phyloP scores from a whole-genome alignment of 2,329 filamentous ascomycete genomes.

The Trichophyton simii region DNA sequence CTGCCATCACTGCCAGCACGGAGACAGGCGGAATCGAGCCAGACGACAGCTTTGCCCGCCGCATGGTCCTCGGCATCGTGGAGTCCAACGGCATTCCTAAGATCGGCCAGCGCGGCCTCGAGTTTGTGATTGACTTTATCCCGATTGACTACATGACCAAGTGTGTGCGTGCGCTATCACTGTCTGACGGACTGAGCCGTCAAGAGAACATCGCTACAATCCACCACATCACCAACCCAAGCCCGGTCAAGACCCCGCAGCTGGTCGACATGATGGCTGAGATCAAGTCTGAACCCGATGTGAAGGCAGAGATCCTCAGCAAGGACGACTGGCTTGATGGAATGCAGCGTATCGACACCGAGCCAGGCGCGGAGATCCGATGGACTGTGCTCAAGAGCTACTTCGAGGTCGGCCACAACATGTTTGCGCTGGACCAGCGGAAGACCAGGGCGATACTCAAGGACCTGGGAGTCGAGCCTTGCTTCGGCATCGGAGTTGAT shows the following conservation, averaged over 20 bases:
- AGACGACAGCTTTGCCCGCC: slow-evolving; percentile 8
- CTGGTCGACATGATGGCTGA: slow-evolving; percentile 6
- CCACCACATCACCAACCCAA: slow-evolving; percentile 9
- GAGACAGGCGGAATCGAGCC: slow-evolving; percentile 1
- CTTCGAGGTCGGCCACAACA: slow-evolving; percentile 8
- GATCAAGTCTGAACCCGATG: not conserved
- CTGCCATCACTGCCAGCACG: slow-evolving; percentile 6
- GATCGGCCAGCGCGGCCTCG: slow-evolving; percentile 2
- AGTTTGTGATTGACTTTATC: slow-evolving; percentile 9
- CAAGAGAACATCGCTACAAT: slow-evolving; percentile 1
- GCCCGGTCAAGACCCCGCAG: slow-evolving; percentile 1
- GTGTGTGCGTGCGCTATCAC: slow-evolving; percentile 1
- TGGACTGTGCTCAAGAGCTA: slow-evolving; percentile 8
- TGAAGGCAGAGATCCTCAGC: not conserved
- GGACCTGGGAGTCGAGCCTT: slow-evolving; percentile 8
- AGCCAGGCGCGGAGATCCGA: slow-evolving; percentile 5
- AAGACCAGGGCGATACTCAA: slow-evolving; percentile 7
- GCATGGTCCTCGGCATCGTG: slow-evolving; percentile 7
- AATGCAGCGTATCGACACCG: slow-evolving; percentile 1
- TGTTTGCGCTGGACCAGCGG: slow-evolving; percentile 9
- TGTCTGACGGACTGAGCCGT: not conserved
- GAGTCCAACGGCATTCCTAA: slow-evolving; percentile 6
- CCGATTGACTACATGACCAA: slow-evolving; percentile 9
- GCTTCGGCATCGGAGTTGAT: slow-evolving; percentile 5
- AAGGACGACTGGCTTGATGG: slow-evolving; percentile 1